Evolutionary conservation across 164 flowering plant genomes (phyloP), one percentile per base, ranked within the genome.

Genomic region (Taxillus chinensis): DNA sequence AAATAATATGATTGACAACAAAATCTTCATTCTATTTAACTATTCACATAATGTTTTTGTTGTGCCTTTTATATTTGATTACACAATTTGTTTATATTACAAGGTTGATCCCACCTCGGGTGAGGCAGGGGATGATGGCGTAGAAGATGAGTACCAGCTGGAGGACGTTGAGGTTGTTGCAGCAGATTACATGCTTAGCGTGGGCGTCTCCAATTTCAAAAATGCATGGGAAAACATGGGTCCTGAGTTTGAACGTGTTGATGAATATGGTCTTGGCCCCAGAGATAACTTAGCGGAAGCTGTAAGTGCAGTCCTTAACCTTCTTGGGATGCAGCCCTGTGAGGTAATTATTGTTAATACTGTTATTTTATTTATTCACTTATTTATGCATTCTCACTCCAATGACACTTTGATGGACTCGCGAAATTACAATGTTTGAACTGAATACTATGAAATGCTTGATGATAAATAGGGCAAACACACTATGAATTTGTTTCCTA

Each of bases 181-280:
- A 4, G 95, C 99, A 41, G 99, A 93, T 83, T 93, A 90, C 74
- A 78, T 90, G 74, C 63, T 82, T 70, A 87, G 85, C 75, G 87
- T 87, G 8, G 95, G 92, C 12, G 96, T 91, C 63, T 84, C 96
- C 42, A 95, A 95, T 71, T 95, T 95, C 79, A 86, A 83, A 64
- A 91, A 91, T 82, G 99, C 93, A 13, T 95, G 99, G 99, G 99
- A 95, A 70, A 83, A 85, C 77, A 71, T 95, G 87, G 95, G 71
- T 8, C 73, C 85, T 3, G 93, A 89, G 55, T 68, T 55, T 70
- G 99, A 95, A 69, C 75, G 83, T 55, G 83, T 86, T 38, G 97
- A 91, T 64, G 99, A 95, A 65, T 95, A 95, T 75, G 97, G 92
- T 53, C 96, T 95, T 60, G 98, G 97, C 38, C 85, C 86, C 41